Evolutionary conservation across 805 yeast species (phyloP), one percentile per base, ranked within the genome.

Genomic region (Saturnispora diversa): DNA sequence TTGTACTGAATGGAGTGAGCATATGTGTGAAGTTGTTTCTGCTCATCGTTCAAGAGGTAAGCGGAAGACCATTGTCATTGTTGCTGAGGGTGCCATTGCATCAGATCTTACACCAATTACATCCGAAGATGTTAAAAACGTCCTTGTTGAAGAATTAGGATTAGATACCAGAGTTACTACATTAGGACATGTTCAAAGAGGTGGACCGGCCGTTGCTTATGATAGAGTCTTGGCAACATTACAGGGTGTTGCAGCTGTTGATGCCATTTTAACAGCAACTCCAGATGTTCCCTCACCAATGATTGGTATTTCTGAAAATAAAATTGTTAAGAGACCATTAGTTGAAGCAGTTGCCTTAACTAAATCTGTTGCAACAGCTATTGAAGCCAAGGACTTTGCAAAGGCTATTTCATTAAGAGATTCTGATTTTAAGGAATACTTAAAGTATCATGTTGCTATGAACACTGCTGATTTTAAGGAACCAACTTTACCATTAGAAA

Each of bases 11-110:
- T 83, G 94, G 94, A 65, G 71, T 49, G 75, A 73, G 24, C 77
- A 82, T 45, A 68, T 83, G 75, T 70, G 75, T 51, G 70, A 72
- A 44, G 77, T 82, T 39, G 75, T 75, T 42, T 56, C 69, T 2
- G 67, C 77, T 50, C 94, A 83, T 61, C 68, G 90, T 54, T 63
- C 66, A 6, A 72, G 74, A 53, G 94, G 94, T 39, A 77, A 77
- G 65, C 69, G 94, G 61, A 80, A 80, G 56, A 80, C 90, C 20
- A 82, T 77, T 25, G 87, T 83, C 22, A 74, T 83, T 52, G 87
- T 83, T 31, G 87, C 92, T 16, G 94, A 83, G 60, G 94, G 94
- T 54, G 94, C 94, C 36, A 75, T 82, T 45, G 77, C 76, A 43
- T 70, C 72, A 44, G 81, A 80, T 46, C 65, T 82, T 51, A 72